These are phyloP conservation scores for Stagonosporopsis tanaceti DNA, from an alignment of 2,329 filamentous ascomycete species.

Conservation along the genomic window DNA sequence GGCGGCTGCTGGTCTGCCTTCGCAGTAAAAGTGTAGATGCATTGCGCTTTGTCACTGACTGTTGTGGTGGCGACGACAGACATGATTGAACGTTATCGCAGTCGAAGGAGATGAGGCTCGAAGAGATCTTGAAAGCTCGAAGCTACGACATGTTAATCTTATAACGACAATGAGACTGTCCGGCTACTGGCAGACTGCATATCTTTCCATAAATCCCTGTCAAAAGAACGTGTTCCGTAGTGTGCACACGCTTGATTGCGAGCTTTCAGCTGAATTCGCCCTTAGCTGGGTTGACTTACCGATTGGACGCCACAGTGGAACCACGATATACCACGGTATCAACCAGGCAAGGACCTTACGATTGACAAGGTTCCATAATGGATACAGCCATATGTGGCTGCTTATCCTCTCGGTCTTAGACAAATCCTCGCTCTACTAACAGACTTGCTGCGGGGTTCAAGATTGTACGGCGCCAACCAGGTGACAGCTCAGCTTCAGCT, in stretches of 20 bases:
- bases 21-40: neutral
- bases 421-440: neutral
- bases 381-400: conserved; percentile 8
- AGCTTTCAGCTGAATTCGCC: conserved; percentile 1
- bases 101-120: neutral
- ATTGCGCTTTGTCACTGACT: neutral
- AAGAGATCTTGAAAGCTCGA: neutral
- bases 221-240: neutral
- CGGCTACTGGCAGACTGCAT: no score
- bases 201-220: neutral
- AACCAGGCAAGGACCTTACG: neutral
- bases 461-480: neutral
- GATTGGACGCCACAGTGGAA: conserved; percentile 9
- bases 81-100: neutral
- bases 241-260: no score
- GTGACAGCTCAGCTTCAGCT: neutral
- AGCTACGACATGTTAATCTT: neutral
- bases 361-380: neutral
- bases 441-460: neutral
- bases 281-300: neutral
- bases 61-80: neutral
- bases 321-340: neutral
- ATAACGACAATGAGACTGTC: neutral
- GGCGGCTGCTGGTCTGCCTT: neutral
- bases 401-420: neutral